Base-by-base conservation (phyloP, 176 grass and related monocot species). In the Oryza meyeriana region DNA sequence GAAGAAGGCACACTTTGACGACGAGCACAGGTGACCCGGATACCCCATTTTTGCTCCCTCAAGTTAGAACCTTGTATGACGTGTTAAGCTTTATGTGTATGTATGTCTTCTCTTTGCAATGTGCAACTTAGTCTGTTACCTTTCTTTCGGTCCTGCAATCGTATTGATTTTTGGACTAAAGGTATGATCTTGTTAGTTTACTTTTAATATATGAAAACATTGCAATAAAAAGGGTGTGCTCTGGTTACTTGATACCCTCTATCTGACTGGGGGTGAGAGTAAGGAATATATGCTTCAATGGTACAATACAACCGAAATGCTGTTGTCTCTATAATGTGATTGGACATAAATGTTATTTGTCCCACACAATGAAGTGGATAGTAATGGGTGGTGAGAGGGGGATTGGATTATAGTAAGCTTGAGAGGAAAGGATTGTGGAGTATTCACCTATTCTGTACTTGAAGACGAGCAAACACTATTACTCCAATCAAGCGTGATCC, bases 1-100 rank as follows among this genome's bases (percentile, higher is more conserved):
- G 83, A 95, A 95, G 85, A 88, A 74, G 69, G 42, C 83, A 3
- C 82, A 77, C 42, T 99, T 94, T 47, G 91, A 90, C 52, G 96
- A 99, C 61, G 96, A 90, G 58, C 77, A 81, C 82, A 99, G 89
- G 96, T 95, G 70, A 85, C 78, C 11, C 65, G 5, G 69, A 59
- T 69, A 50, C 18, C 65, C 48, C 33, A 17, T 27, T 39, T 83
- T 52, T 32, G 4, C 20, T 71, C 44, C 44, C 29, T 40, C 76
- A n/a, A 59, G 55, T 40, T 22, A 64, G 28, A 61, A 64, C 39
- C 59, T 35, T 80, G 22, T 55, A 55, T 55, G 6, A 6, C 4
- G 50, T 55, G 50, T 8, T n/a, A 55, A 22, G 14, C 50, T 10
- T 8, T 14, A 47, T 67, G 18, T 65, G 31, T 67, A n/a, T 65